Evolutionary conservation across 768 basidiomycete species (phyloP).

Genomic region (Coprinopsis cinerea): DNA sequence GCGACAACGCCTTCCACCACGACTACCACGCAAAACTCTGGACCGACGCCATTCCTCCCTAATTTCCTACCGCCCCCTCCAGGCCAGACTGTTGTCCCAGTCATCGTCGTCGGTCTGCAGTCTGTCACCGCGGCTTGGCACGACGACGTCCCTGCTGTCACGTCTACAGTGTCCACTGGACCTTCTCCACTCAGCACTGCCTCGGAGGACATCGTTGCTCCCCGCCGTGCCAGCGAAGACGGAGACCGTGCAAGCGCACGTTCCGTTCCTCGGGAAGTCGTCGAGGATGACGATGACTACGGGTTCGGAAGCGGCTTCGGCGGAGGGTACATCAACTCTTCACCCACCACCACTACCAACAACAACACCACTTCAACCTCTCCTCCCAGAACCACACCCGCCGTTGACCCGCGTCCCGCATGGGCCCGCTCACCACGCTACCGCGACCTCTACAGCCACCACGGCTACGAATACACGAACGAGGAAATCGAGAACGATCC

Average conservation of each 20-base stretch:
- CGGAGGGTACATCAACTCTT: too few relatives aligned
- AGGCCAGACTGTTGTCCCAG: conserved; percentile 59
- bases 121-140: conserved; percentile 52
- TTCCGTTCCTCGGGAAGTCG: too few relatives aligned
- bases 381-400: too few relatives aligned
- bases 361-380: too few relatives aligned
- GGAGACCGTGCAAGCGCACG: too few relatives aligned
- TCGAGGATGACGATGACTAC: too few relatives aligned
- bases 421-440: too few relatives aligned
- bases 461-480: conserved; percentile 1
- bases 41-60: conserved; percentile 6
- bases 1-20: conserved; percentile 3
- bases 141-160: conserved; percentile 17
- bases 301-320: too few relatives aligned
- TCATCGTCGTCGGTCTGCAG: conserved; percentile 80
- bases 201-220: too few relatives aligned
- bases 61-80: conserved; percentile 12
- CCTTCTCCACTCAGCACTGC: not conserved
- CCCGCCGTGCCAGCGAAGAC: too few relatives aligned
- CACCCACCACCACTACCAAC: too few relatives aligned
- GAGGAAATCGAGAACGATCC: conserved; percentile 13
- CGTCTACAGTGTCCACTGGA: not conserved
- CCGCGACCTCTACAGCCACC: not conserved
- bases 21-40: not conserved
- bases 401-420: too few relatives aligned